Evolutionary conservation across 148 eudicot genomes (phyloP), one percentile per base, ranked within the genome.

Genomic region (Heliosperma pusillum): DNA sequence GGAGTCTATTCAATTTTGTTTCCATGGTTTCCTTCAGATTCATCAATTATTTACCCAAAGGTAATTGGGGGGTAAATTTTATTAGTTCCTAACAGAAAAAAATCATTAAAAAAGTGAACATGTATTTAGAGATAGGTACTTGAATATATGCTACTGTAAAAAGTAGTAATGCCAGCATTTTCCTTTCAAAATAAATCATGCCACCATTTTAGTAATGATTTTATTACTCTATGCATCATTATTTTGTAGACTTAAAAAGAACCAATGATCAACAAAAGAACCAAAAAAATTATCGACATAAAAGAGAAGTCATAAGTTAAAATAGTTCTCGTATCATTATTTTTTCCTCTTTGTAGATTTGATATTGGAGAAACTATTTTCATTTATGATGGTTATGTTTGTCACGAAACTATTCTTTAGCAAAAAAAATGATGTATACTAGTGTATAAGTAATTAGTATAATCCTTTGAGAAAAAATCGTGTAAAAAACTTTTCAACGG

Each of bases 31-130:
- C n/a, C n/a, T n/a, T n/a, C n/a, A n/a, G 42, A 36, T 36, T 36
- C 42, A 36, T 36, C 59, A 47, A 79, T 78, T 66, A 78, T 78
- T 60, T 33, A 68, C 73, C 26, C 45, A 20, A 57, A 15, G 61
- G 50, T 69, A n/a, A n/a, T 33, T 13, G 8, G 58, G 60, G 44
- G 59, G 33, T 50, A 50, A 66, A 25, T 17, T 42, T 16, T 7
- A 17, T 29, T 66, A 55, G 66, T 64, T 50, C 63, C 45, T 59
- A 22, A 59, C 6, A 10, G 20, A 20, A 60, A 3, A 13, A 59
- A 73, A 21, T 27, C 63, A 33, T 30, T 27, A 73, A 40, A 8
- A 42, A 12, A 73, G 22, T 40, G 65, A 42, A 26, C 45, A 36
- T 58, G 45, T 62, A 19, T 26, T 33, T 36, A 19, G 22, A 30